phyloP scores from a whole-genome alignment of 352 stramenopile species.

The Poterioochromonas sp. region DNA sequence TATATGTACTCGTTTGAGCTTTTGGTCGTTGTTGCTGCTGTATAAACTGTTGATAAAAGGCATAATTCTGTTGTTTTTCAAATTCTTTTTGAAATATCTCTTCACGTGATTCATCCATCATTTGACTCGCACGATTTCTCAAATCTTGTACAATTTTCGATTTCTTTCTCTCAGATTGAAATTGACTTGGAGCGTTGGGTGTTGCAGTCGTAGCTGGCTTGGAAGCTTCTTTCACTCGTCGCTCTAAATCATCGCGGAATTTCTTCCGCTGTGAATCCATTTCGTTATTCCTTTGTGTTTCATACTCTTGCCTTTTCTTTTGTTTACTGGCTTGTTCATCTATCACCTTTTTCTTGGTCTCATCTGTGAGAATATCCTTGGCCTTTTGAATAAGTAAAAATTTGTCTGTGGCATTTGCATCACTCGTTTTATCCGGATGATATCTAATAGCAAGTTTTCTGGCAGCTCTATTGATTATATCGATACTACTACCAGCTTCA shows the following conservation, averaged over 20 bases:
- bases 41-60: not conserved
- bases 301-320: slow-evolving; percentile 18
- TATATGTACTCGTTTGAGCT: not conserved
- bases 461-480: not conserved
- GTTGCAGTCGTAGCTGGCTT: not conserved
- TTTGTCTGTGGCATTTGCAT: not conserved
- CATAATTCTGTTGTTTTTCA: not conserved
- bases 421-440: slow-evolving; percentile 16
- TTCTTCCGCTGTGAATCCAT: slow-evolving; percentile 3
- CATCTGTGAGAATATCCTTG: slow-evolving; percentile 20
- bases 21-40: too few species aligned
- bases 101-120: not conserved
- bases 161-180: not conserved
- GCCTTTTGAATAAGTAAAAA: slow-evolving; percentile 21
- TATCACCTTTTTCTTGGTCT: not conserved
- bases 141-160: not conserved
- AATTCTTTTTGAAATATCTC: not conserved
- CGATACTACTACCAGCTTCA: not conserved
- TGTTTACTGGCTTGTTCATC: not conserved
- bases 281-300: not conserved
- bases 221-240: not conserved
- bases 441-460: slow-evolving; percentile 3
- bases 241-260: not conserved
- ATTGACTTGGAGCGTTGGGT: not conserved
- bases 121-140: not conserved